A percentile compares a stretch with the other conserved stretches of the same genome.
phyloP scores from a whole-genome alignment of 2,329 filamentous ascomycete species.

The Sordariomycetes sp. region DNA sequence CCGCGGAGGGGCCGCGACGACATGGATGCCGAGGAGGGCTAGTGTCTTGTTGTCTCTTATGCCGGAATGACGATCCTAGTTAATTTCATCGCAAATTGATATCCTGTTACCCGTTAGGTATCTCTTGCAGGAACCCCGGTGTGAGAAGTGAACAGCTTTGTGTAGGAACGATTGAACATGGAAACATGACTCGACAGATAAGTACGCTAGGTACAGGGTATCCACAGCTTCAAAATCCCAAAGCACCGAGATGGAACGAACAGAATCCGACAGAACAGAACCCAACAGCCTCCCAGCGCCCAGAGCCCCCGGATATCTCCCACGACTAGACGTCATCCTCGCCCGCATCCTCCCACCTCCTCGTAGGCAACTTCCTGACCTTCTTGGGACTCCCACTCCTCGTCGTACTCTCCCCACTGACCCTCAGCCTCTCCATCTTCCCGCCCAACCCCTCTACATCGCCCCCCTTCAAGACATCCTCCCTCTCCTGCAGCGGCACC shows the following conservation, averaged over 20 bases:
- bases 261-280: background rate
- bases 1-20: constrained; percentile 33
- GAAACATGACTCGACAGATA: background rate
- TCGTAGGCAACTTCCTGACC: constrained; percentile 34
- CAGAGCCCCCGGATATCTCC: too few species aligned
- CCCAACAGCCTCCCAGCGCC: background rate
- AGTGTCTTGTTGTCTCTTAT: constrained; percentile 8
- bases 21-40: constrained; percentile 71
- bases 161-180: background rate
- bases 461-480: constrained; percentile 24
- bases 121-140: background rate
- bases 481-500: constrained; percentile 41
- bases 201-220: constrained; percentile 1
- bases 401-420: constrained; percentile 25
- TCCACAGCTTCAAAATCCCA: background rate
- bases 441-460: constrained; percentile 20
- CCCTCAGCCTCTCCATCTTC: constrained; percentile 38
- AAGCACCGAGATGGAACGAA: background rate
- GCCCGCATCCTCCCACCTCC: constrained; percentile 32
- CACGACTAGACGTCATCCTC: background rate
- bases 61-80: background rate
- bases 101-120: background rate
- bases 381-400: constrained; percentile 39
- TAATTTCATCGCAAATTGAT: background rate
- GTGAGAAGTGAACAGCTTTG: background rate